phyloP scores from a whole-genome alignment of 495 filamentous ascomycete genomes.

The Penicillium herquei region DNA sequence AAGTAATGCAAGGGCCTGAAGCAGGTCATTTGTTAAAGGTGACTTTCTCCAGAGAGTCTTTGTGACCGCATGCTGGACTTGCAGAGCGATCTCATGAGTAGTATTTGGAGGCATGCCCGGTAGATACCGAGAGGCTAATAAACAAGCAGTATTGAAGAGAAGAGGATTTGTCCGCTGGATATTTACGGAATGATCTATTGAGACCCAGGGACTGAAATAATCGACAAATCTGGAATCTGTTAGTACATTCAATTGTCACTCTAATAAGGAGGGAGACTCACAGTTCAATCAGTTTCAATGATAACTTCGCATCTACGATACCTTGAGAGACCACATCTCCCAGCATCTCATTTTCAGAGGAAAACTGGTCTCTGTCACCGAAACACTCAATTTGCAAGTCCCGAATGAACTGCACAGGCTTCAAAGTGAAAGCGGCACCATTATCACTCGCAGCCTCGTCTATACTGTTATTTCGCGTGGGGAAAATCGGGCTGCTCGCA shows the following conservation, averaged over 20 bases:
- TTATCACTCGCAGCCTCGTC: slow-evolving; percentile 26
- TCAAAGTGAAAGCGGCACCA: slow-evolving; percentile 23
- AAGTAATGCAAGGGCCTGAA: slow-evolving; percentile 38
- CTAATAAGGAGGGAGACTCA: too few species aligned
- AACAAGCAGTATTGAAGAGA: slow-evolving; percentile 39
- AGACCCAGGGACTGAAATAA: slow-evolving; percentile 38
- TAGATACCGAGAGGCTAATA: slow-evolving; percentile 40
- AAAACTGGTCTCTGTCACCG: slow-evolving; percentile 24
- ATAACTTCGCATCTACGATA: slow-evolving; percentile 35
- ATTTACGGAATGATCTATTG: slow-evolving; percentile 31
- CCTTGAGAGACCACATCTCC: slow-evolving; percentile 33
- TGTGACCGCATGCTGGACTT: slow-evolving; percentile 34
- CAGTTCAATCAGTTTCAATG: slow-evolving; percentile 38
- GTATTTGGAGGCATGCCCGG: slow-evolving; percentile 32
- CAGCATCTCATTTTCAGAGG: slow-evolving; percentile 24
- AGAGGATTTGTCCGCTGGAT: slow-evolving; percentile 33
- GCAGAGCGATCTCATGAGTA: slow-evolving; percentile 34
- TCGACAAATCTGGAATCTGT: slow-evolving; percentile 32
- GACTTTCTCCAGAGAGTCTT: slow-evolving; percentile 36
- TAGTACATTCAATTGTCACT: slow-evolving; percentile 11
- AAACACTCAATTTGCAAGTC: slow-evolving; percentile 39
- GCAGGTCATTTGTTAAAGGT: slow-evolving; percentile 33
- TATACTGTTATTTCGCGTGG: slow-evolving; percentile 21
- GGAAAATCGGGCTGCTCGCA: slow-evolving; percentile 16
- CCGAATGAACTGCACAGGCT: slow-evolving; percentile 36